phyloP scores from a whole-genome alignment of 2,329 filamentous ascomycete genomes.

The Aspergillus uvarum region DNA sequence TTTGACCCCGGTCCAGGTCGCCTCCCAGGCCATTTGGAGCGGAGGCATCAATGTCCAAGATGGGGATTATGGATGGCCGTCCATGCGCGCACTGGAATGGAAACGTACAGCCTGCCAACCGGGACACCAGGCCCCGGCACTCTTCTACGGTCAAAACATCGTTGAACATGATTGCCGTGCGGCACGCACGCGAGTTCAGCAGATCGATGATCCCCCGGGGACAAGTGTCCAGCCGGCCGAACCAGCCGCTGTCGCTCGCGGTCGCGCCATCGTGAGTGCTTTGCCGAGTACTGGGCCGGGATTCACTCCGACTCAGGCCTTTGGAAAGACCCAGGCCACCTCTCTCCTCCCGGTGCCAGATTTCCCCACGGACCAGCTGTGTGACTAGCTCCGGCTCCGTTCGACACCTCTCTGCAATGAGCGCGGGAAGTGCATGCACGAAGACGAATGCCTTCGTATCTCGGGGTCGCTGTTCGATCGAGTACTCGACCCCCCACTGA shows the following conservation, averaged over 20 bases:
- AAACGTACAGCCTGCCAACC: slow-evolving; percentile 44
- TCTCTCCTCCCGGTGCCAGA: slow-evolving; percentile 66
- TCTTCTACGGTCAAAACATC: slow-evolving; percentile 41
- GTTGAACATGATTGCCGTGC: slow-evolving; percentile 54
- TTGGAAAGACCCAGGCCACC: slow-evolving; percentile 23
- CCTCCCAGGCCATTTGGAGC: neutral
- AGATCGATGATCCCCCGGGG: slow-evolving; percentile 72
- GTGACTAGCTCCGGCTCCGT: slow-evolving; percentile 70
- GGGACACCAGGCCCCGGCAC: slow-evolving; percentile 39
- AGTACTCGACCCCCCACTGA: slow-evolving; percentile 72
- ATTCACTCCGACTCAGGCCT: neutral
- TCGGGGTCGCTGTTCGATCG: slow-evolving; percentile 34
- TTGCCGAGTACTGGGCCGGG: neutral
- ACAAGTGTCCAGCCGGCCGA: slow-evolving; percentile 64
- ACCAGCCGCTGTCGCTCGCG: slow-evolving; percentile 47
- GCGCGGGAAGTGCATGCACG: slow-evolving; percentile 64
- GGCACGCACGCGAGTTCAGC: slow-evolving; percentile 51
- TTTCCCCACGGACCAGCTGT: slow-evolving; percentile 70
- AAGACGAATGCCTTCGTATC: slow-evolving; percentile 36
- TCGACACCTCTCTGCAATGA: slow-evolving; percentile 74
- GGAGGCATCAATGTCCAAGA: slow-evolving; percentile 34
- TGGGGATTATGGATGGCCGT: slow-evolving; percentile 49
- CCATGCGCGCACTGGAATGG: slow-evolving; percentile 54
- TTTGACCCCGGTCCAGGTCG: neutral
- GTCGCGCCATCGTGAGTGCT: neutral